Evolutionary conservation across 2,329 filamentous ascomycete species (phyloP).

Genomic region (Macroventuria anomochaeta): DNA sequence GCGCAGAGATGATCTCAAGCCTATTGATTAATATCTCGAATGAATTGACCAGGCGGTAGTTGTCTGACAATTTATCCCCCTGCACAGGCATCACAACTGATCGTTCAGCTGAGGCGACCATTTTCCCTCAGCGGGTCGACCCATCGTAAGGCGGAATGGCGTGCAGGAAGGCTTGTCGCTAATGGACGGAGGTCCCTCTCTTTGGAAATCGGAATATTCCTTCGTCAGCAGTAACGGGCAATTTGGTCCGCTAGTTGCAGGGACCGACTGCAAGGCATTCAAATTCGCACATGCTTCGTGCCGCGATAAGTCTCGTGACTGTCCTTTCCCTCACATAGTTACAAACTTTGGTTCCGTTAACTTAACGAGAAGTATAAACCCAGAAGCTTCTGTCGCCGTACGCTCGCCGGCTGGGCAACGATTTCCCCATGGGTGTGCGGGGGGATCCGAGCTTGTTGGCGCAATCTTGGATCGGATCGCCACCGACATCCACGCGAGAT

Average conservation of each 20-base stretch:
- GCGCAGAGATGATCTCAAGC: neutral
- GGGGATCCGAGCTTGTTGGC: conserved; percentile 9
- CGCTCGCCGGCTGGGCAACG: neutral
- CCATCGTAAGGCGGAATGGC: neutral
- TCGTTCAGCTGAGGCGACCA: neutral
- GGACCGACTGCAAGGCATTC: conserved; percentile 1
- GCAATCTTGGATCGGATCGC: conserved; percentile 3
- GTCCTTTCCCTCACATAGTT: neutral
- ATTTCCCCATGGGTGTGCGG: conserved; percentile 5
- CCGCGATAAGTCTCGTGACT: neutral
- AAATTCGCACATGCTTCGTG: neutral
- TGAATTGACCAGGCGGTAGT: neutral
- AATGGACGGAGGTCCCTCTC: conserved; percentile 6
- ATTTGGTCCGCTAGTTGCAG: conserved; percentile 7
- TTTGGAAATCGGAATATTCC: neutral
- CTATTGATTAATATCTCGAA: neutral
- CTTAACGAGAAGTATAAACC: neutral
- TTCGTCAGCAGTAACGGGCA: neutral
- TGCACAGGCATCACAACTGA: neutral
- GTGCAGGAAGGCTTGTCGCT: conserved; percentile 8
- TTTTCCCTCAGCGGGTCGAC: neutral
- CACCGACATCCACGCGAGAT: conserved; percentile 5
- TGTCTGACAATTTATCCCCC: neutral
- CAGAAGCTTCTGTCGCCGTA: neutral
- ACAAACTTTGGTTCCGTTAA: neutral